A percentile compares a stretch with the other conserved stretches of the same genome.
These are phyloP conservation scores for Amphirosellinia nigrospora DNA, from an alignment of 495 filamentous ascomycete species.

Conservation along the genomic window DNA sequence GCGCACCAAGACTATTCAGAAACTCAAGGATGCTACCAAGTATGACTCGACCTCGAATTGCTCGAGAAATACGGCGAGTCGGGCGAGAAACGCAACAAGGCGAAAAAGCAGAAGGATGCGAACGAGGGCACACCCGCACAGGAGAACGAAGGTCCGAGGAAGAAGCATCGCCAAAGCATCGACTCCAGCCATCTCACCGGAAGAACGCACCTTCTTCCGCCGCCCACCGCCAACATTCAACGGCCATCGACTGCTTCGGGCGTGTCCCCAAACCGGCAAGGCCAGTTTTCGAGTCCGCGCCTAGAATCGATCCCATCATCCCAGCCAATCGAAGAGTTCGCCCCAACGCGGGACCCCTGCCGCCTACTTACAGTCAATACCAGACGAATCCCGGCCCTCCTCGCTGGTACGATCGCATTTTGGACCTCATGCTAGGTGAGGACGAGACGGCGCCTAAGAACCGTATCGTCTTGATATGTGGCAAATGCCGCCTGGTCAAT, in stretches of 20 bases:
- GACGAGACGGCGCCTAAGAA: constrained; percentile 94
- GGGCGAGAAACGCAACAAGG: constrained; percentile 53
- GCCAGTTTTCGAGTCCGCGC: constrained; percentile 12
- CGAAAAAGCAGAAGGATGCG: constrained; percentile 42
- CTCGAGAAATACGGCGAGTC: constrained; percentile 90
- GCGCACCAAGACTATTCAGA: constrained; percentile 85
- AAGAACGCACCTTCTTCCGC: constrained; percentile 70
- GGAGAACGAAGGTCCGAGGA: constrained; percentile 22
- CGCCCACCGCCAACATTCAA: constrained; percentile 87
- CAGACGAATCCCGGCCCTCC: constrained; percentile 55
- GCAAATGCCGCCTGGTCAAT: constrained; percentile 85
- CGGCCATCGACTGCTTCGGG: constrained; percentile 38
- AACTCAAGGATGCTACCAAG: constrained; percentile 90
- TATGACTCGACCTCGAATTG: constrained; percentile 94
- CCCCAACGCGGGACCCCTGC: constrained; percentile 65
- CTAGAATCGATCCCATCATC: constrained; percentile 12
- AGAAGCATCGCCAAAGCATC: constrained; percentile 33
- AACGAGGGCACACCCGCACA: constrained; percentile 26
- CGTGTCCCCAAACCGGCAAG: constrained; percentile 31
- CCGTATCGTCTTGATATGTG: constrained; percentile 86
- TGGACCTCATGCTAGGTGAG: constrained; percentile 92
- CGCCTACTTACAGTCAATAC: constrained; percentile 42
- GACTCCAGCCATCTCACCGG: constrained; percentile 34
- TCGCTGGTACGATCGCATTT: constrained; percentile 91
- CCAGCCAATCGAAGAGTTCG: constrained; percentile 57